Evolutionary conservation across 2,329 filamentous ascomycete genomes (phyloP), one percentile per base, ranked within the genome.

Genomic region (Nannizzia gypsea): DNA sequence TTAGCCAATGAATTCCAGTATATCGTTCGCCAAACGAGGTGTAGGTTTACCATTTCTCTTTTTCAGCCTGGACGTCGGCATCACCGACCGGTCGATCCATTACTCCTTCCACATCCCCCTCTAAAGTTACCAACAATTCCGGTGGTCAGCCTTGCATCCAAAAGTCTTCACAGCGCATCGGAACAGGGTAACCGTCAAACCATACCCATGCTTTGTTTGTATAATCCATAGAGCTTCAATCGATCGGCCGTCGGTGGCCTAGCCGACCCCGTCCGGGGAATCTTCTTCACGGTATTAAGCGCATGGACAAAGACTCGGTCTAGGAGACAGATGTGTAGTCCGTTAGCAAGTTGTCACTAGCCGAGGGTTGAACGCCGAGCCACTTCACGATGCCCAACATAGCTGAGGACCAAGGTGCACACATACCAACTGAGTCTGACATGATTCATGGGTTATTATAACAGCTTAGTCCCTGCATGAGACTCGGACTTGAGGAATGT

Each of bases 271-370:
- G 91, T 96, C 70, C 93, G 92, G 67, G 89, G 89, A 67, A 99
- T 95, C 76, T 95, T 95, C 76, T 96, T 96, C 69, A 99, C 92
- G 24, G 93, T 97, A 77, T 96, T 96, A 74, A 99, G 87, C 65
- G 93, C 93, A 83, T 99, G 92, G 73, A 95, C 92, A 75, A 99
- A 99, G 71, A 99, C 93, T 76, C 93, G 88, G 78, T 99, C 93
- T 97, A 64, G 34, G 38, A 36, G 31, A 36, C 38, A 36, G 48
- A 17, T 24, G 15, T 11, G 36, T 17, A 42, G 22, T 17, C 36
- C 20, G 20, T 54, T 9, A 54, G 50, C 34, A 17, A n/a, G 31
- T 15, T 54, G n/a, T 40, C 31, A 22, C n/a, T 34, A 15, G 22
- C 34, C 9, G 28, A 38, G 15, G 17, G 17, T 11, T 58, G 38